A percentile compares a stretch with the other conserved stretches of the same genome.
phyloP scores from a whole-genome alignment of 345 rosid species.

The Anacardium occidentale region DNA sequence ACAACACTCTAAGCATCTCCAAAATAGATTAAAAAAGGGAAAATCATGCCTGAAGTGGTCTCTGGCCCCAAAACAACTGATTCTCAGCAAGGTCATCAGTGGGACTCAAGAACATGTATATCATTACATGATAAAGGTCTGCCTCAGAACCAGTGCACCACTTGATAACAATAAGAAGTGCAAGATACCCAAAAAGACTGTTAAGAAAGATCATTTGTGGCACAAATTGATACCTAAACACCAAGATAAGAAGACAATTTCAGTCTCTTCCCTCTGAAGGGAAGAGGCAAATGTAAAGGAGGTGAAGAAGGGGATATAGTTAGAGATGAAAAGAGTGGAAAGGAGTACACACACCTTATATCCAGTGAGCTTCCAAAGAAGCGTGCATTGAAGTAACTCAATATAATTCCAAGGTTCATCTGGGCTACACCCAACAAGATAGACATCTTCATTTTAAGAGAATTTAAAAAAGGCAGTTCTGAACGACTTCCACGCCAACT shows the following conservation, averaged over 20 bases:
- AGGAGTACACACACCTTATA: constrained; percentile 52
- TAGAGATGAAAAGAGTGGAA: not conserved
- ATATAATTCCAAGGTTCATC: constrained; percentile 83
- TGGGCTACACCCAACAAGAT: constrained; percentile 87
- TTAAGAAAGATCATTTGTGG: constrained; percentile 96
- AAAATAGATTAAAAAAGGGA: constrained; percentile 8
- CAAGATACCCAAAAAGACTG: constrained; percentile 90
- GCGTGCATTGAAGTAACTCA: constrained; percentile 90
- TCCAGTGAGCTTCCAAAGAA: constrained; percentile 72
- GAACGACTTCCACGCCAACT: constrained; percentile 99
- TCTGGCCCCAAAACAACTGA: constrained; percentile 91
- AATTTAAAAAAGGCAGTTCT: constrained; percentile 89
- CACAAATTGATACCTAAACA: constrained; percentile 88
- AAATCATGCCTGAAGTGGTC: constrained; percentile 76
- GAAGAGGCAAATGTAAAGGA: constrained; percentile 7
- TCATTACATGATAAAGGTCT: constrained; percentile 98
- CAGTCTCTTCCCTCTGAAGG: constrained; percentile 8
- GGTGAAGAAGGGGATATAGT: constrained; percentile 4
- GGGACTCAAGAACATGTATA: constrained; percentile 96
- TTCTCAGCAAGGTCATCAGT: constrained; percentile 89
- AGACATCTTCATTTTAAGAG: constrained; percentile 99
- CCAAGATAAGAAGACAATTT: constrained; percentile 26
- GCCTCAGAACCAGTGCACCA: constrained; percentile 99
- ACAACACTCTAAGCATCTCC: constrained; percentile 9
- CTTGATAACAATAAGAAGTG: constrained; percentile 85